Base-by-base conservation (phyloP, 495 filamentous ascomycete species). In the Podospora comata region DNA sequence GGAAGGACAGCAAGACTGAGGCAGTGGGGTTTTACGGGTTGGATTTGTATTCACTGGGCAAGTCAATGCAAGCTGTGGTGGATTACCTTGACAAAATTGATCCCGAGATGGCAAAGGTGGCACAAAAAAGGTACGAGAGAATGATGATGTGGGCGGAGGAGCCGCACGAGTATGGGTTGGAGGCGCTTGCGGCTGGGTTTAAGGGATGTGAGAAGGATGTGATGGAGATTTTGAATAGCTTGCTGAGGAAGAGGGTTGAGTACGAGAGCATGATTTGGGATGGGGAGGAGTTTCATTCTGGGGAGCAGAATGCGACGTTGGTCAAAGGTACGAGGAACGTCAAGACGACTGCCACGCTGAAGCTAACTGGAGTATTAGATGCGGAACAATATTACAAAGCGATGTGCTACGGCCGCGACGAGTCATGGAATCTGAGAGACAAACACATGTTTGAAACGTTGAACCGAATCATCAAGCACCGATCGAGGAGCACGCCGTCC, bases 401-500 rank as follows among this genome's bases (percentile, higher is more conserved):
- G 30, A 88, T 88, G 85, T 87, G 85, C 65, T 87, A 84, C 72
- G 85, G 80, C 70, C 81, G 78, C 9, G 81, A 80, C 20, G 81
- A 81, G 27, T 85, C 83, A 5, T 88, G 86, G 86, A 86, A 85
- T 60, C 73, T 86, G 64, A 82, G 86, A 11, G 86, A 87, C 73
- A 77, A 76, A 5, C 86, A 88, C 70, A 87, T 87, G 85, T 85
- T 87, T 64, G 77, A 86, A 7, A 86, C 86, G 1, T 75, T 88
- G 30, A 66, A 70, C 4, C 81, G 84, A 5, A 67, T 85, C 4
- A 70, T 87, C 28, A 74, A 83, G 53, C 77, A 81, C 54, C 80
- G 82, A 23, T 78, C 77, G 54, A 20, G 66, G 15, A 28, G n/a
- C 7, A 65, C 56, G 39, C 73, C 75, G 4, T 66, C 77, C 32